These are phyloP conservation scores for Dysphania ambrosioides DNA, from an alignment of 148 eudicot genomes.

Conservation along the genomic window DNA sequence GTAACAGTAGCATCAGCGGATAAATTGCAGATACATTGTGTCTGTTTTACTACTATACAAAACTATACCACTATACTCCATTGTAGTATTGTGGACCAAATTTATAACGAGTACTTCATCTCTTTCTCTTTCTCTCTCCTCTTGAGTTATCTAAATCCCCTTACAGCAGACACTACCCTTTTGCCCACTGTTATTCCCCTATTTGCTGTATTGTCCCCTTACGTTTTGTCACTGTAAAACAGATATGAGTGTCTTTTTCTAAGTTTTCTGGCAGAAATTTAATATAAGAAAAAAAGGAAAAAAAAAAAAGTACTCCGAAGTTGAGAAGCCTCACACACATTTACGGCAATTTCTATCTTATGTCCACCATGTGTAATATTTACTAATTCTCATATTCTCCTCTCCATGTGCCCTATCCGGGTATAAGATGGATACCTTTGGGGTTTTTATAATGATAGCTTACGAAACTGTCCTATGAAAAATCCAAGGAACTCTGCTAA, in stretches of 20 bases:
- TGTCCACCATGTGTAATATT: too few species aligned
- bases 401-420: too few species aligned
- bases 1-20: slow-evolving; percentile 21
- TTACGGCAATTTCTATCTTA: too few species aligned
- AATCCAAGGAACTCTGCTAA: slow-evolving; percentile 38
- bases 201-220: slow-evolving; percentile 42
- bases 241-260: slow-evolving; percentile 2
- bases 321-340: too few species aligned
- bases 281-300: too few species aligned
- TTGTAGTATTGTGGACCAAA: slow-evolving; percentile 24
- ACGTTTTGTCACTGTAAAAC: slow-evolving; percentile 31
- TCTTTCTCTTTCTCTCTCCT: slow-evolving; percentile 13
- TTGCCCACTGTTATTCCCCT: slow-evolving; percentile 45
- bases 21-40: slow-evolving; percentile 33
- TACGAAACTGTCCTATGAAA: too few species aligned
- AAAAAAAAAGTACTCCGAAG: too few species aligned
- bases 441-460: too few species aligned
- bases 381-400: too few species aligned
- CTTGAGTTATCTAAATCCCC: slow-evolving; percentile 28
- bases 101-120: too few species aligned
- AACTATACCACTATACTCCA: slow-evolving; percentile 18
- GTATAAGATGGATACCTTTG: too few species aligned
- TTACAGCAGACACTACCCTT: slow-evolving; percentile 20
- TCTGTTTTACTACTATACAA: slow-evolving; percentile 41
- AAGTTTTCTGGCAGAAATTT: neutral